Base-by-base conservation (phyloP, 1,284 basidiomycete genomes). In the Rhodotorula sp. region DNA sequence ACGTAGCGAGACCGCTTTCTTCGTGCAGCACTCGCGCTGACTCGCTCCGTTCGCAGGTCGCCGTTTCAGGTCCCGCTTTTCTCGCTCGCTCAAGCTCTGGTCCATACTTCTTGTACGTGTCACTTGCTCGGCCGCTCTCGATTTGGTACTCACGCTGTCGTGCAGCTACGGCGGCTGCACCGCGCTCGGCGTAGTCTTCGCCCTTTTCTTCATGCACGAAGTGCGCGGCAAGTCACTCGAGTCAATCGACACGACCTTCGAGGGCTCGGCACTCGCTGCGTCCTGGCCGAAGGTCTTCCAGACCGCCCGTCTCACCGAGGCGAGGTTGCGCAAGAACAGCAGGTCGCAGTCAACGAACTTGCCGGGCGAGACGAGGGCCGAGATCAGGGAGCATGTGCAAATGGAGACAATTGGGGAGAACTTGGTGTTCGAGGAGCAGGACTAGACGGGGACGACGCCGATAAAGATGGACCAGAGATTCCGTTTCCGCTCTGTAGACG, bases 1-100 rank as follows among this genome's bases (percentile, higher is more conserved):
- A 57, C 83, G 84, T 11, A 80, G 39, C 39, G 39, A 44, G 19
- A 15, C 83, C 73, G 80, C 83, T 13, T 22, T 15, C 7, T 22
- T 22, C 27, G 10, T 8, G 11, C 27, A 51, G 39, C 49, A n/a
- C n/a, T n/a, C n/a, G 24, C 34, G 27, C 32, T 34, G 30, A 48
- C 54, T 19, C 44, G 51, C 7, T 51, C 36, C n/a, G 30, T n/a
- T 13, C 44, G 24, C n/a, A 62, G 57, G 34, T 63, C 24, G 54
- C 59, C 7, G 34, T 66, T 17, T 54, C 56, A 4, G 64, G 68
- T 1, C 60, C 68, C 4, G 77, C 83, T 22, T 85, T 85, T 79
- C 81, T 86, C 51, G 79, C 81, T 4, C 74, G 78, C 47, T 83
- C 82, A 8, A 79, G 80, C 9, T 84, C 79, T 1, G 69, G 62